Percentiles rank a stretch among this genome's conserved stretches.
Conservation (phyloP, 495 filamentous ascomycete species). For the Aspergillus carlsbadensis region DNA sequence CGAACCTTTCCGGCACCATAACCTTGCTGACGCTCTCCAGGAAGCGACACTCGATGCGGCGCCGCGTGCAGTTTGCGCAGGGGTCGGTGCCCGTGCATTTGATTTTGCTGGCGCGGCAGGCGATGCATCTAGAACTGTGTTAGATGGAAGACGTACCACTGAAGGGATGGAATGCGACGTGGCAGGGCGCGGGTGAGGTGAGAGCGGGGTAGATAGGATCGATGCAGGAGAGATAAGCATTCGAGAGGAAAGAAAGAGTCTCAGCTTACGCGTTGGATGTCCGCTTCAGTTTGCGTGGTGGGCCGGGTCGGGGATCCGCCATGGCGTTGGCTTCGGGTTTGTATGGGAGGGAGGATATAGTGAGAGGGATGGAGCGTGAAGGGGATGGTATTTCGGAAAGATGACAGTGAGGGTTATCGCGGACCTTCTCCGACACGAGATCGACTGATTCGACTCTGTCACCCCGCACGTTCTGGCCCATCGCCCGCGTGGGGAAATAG, state of each 20-base stretch:
- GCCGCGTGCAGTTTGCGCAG: conserved; percentile 32
- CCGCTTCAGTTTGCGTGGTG: conserved; percentile 14
- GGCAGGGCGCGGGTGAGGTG: too few species aligned
- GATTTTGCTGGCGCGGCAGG: conserved; percentile 40
- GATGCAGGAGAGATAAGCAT: too few species aligned
- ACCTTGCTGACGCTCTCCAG: conserved; percentile 23
- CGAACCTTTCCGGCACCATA: conserved; percentile 26
- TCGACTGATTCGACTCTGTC: too few species aligned
- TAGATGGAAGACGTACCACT: too few species aligned
- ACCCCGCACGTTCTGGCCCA: background rate
- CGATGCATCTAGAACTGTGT: conserved; percentile 31
- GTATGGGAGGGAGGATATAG: background rate
- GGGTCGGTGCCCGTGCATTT: conserved; percentile 36
- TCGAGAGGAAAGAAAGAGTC: background rate
- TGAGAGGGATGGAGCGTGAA: background rate
- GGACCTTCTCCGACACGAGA: background rate
- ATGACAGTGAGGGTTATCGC: background rate
- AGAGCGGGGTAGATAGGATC: too few species aligned
- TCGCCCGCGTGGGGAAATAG: background rate
- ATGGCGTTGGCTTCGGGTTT: background rate
- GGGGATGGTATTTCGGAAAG: too few species aligned
- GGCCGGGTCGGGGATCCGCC: background rate
- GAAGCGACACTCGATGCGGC: conserved; percentile 21
- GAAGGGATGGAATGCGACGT: too few species aligned
- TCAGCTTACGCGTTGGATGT: conserved; percentile 19